These are phyloP conservation scores for Lasiosphaeris hirsuta DNA, from an alignment of 495 filamentous ascomycete genomes.

Conservation along the genomic window DNA sequence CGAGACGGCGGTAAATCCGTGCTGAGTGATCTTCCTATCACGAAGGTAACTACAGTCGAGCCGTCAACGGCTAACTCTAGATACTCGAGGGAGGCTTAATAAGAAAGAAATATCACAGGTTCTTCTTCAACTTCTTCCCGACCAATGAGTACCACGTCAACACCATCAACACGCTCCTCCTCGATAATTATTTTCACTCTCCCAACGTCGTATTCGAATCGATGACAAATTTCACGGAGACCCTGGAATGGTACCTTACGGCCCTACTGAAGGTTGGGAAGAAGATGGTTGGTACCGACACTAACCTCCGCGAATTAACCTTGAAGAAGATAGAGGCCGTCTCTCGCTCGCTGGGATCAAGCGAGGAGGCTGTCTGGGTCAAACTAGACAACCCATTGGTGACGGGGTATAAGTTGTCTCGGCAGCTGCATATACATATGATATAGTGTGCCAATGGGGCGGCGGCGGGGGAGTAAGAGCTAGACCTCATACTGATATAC, in stretches of 20 bases:
- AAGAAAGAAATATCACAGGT: slow-evolving; percentile 28
- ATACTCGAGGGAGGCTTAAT: slow-evolving; percentile 15
- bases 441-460: too few relatives aligned
- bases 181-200: slow-evolving; percentile 33
- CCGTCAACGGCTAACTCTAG: slow-evolving; percentile 24
- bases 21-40: slow-evolving; percentile 39
- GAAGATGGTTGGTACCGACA: background rate
- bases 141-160: slow-evolving; percentile 33
- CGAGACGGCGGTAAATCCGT: slow-evolving; percentile 20
- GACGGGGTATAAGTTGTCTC: too few relatives aligned
- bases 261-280: slow-evolving; percentile 19
- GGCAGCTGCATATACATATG: too few relatives aligned
- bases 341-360: slow-evolving; percentile 23
- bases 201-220: slow-evolving; percentile 31
- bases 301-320: slow-evolving; percentile 12
- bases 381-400: too few relatives aligned
- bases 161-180: slow-evolving; percentile 42
- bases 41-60: slow-evolving; percentile 35
- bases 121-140: slow-evolving; percentile 40
- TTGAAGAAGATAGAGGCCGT: slow-evolving; percentile 27
- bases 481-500: too few relatives aligned
- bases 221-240: slow-evolving; percentile 13
- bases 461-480: too few relatives aligned
- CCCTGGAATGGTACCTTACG: slow-evolving; percentile 35
- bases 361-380: slow-evolving; percentile 6